phyloP scores from a whole-genome alignment of 139 green algal species.

The Micractinium conductrix region DNA sequence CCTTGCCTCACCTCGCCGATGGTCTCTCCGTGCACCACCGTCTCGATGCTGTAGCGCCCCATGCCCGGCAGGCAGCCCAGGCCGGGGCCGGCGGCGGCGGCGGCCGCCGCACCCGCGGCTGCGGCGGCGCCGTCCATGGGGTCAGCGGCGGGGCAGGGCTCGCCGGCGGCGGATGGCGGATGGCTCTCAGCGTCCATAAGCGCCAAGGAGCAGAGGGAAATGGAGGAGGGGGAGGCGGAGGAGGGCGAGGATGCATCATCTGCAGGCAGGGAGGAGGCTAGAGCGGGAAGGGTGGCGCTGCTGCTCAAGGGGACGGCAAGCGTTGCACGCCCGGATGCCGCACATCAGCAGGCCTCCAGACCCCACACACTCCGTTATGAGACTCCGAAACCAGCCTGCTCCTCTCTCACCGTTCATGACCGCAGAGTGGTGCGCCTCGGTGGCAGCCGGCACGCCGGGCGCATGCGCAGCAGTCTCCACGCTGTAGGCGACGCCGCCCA shows the following conservation, averaged over 20 bases:
- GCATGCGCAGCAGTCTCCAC: no score
- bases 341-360: background rate
- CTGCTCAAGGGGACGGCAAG: background rate
- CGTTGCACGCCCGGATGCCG: background rate
- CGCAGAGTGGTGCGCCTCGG: background rate
- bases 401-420: background rate
- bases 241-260: background rate
- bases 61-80: background rate
- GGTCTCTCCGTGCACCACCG: constrained; percentile 16
- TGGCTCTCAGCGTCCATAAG: background rate
- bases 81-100: background rate
- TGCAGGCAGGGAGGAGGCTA: background rate
- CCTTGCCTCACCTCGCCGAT: constrained; percentile 3
- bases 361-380: background rate
- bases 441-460: background rate
- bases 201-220: constrained; percentile 9
- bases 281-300: background rate
- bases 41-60: background rate
- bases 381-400: background rate
- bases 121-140: background rate
- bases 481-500: background rate
- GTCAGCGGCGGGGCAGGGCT: background rate
- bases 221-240: constrained; percentile 8
- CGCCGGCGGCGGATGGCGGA: background rate
- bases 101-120: background rate